Evolutionary conservation across 164 flowering plant species (phyloP).

Genomic region (Tetrastigma voinierianum): DNA sequence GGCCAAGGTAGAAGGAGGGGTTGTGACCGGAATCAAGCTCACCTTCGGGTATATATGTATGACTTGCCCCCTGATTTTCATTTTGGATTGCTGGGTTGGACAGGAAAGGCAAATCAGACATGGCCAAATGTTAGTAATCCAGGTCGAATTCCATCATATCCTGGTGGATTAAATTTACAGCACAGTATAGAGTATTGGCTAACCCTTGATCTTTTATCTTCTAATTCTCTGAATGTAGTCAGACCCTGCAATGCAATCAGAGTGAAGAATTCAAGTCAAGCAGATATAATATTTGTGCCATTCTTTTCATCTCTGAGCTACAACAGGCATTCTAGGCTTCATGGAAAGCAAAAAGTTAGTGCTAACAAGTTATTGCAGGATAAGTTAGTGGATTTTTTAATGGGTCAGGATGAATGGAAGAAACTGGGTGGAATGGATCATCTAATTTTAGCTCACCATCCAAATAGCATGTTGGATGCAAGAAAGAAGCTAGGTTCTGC

Average conservation of each 20-base stretch:
- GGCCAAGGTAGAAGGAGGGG: conserved; percentile 12
- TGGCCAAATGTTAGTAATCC: conserved; percentile 67
- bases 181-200: conserved; percentile 95
- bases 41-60: conserved; percentile 70
- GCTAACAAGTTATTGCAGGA: conserved; percentile 59
- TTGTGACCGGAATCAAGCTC: conserved; percentile 39
- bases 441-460: conserved; percentile 88
- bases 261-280: conserved; percentile 66
- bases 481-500: conserved; percentile 70
- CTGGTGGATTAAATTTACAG: conserved; percentile 89
- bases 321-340: conserved; percentile 64
- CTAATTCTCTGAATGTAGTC: conserved; percentile 29
- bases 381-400: conserved; percentile 63
- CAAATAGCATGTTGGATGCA: conserved; percentile 78
- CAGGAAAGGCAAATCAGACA: conserved; percentile 31
- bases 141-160: conserved; percentile 52
- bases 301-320: conserved; percentile 90
- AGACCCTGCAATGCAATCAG: conserved; percentile 74
- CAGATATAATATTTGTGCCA: conserved; percentile 83
- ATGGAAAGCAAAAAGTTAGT: conserved; percentile 45
- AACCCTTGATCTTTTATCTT: conserved; percentile 80
- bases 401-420: conserved; percentile 67
- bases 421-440: conserved; percentile 67
- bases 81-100: conserved; percentile 81
- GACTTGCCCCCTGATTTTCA: conserved; percentile 87